A percentile compares a stretch with the other conserved stretches of the same genome.
Evolutionary conservation across 148 eudicot species (phyloP).

Genomic region (Cornus controversa): DNA sequence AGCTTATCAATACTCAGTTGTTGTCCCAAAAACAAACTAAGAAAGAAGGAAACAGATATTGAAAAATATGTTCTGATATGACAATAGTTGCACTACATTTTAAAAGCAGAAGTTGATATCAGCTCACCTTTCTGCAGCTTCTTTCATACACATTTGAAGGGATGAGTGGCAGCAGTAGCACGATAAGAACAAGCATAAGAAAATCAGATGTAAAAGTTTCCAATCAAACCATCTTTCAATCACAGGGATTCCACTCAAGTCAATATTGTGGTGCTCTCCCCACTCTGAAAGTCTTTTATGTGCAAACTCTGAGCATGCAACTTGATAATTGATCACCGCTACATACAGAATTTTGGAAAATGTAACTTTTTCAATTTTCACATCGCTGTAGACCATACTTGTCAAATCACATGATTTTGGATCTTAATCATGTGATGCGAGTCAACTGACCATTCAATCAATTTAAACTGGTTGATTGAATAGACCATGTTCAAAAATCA

Average conservation of each 20-base stretch:
- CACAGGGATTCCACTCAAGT: neutral
- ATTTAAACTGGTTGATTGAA: too few species aligned
- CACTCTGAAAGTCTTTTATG: too few species aligned
- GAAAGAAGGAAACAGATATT: neutral
- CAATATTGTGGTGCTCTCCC: neutral
- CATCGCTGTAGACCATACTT: neutral
- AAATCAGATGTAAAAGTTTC: neutral
- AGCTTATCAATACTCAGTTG: neutral
- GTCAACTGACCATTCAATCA: too few species aligned
- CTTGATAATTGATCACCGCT: neutral
- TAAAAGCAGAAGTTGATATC: neutral
- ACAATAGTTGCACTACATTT: neutral
- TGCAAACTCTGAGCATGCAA: neutral
- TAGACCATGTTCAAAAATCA: too few species aligned
- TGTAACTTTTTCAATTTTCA: neutral
- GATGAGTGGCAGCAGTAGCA: neutral
- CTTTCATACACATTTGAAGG: neutral
- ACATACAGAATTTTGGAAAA: neutral
- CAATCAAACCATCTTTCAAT: slow-evolving; percentile 1
- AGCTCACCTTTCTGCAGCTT: neutral
- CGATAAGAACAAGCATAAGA: neutral
- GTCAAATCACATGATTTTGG: neutral
- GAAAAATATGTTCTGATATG: neutral
- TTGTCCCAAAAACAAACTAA: neutral
- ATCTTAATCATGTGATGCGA: too few species aligned